Base-by-base conservation (phyloP, 73 alveolate species). In the Paramecium sonneborni region DNA sequence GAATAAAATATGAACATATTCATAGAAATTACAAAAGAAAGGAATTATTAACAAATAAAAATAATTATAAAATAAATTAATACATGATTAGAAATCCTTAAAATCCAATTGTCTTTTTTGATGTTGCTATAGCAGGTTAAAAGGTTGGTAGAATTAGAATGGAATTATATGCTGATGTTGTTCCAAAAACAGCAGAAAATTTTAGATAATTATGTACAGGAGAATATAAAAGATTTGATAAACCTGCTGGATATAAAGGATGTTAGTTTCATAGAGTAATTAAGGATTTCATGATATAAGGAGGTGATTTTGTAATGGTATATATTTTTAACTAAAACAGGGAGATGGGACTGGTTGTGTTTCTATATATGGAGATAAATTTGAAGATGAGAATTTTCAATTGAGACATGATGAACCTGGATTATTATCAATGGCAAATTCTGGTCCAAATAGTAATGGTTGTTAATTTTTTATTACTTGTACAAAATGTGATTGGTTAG, bases 101-200 rank as follows among this genome's bases (percentile, higher is more conserved):
- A 28, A 88, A 88, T 12, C 94, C 94, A 11, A 82, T 88, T 1
- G 94, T 88, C 2, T 88, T 88, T 38, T 88, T 88, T 46, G 94
- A 88, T 88, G 76, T 88, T 5, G 74, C 94, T 3, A 88, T 88
- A 0, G 99, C 96, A n/a, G 98, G 97, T 1, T 82, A 88, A 24
- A 90, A 95, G 20, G 95, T 86, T 5, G 98, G 98, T 10, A 95
- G 97, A 91, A 92, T 97, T 20, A 92, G 48, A 85, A 85, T 97
- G 79, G 99, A 97, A 92, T 90, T 98, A 62, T 98, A 85, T 93
- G 95, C 94, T 57, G 96, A 97, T 94, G 94, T 97, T 10, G 95
- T 88, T 21, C 99, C 99, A 35, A 95, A 93, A 88, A 98, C 99
- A 14, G 97, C 97, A 10, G 99, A 97, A 94, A 98, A 97, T 94